Conservation (phyloP, 257 asterid genomes). For the Solanum tarijense region DNA sequence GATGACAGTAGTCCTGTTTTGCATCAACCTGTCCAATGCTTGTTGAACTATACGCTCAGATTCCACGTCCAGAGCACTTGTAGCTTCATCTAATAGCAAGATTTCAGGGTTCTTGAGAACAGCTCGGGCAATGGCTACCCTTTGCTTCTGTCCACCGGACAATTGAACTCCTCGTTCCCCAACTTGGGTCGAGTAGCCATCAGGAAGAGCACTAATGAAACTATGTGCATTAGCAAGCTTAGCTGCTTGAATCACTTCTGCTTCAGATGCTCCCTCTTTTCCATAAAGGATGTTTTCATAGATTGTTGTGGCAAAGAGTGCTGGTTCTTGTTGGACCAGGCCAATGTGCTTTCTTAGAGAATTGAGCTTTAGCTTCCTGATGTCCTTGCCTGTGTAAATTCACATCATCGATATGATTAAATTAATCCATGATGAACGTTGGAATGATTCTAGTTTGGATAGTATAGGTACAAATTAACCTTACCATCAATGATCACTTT, state of each 20-base stretch:
- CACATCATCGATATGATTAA: neutral
- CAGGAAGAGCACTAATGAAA: conserved; percentile 75
- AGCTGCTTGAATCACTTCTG: conserved; percentile 84
- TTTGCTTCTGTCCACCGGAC: conserved; percentile 78
- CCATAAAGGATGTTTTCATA: conserved; percentile 87
- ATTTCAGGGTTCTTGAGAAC: conserved; percentile 65
- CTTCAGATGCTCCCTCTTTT: conserved; percentile 85
- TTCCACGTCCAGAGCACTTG: conserved; percentile 75
- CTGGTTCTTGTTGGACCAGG: conserved; percentile 93
- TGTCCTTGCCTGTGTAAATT: conserved; percentile 62
- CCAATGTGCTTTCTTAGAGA: conserved; percentile 81
- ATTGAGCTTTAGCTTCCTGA: conserved; percentile 71
- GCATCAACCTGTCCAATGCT: conserved; percentile 65
- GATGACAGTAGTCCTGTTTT: conserved; percentile 55
- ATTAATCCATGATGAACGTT: neutral
- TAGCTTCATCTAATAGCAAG: conserved; percentile 68
- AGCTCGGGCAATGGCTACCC: conserved; percentile 85
- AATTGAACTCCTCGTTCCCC: conserved; percentile 85
- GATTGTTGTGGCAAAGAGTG: conserved; percentile 87
- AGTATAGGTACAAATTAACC: conserved; percentile 1
- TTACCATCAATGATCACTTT: conserved; percentile 73
- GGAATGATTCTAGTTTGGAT: neutral
- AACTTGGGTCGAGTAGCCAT: conserved; percentile 73
- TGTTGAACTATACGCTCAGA: conserved; percentile 65
- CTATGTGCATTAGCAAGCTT: conserved; percentile 82